Percentiles rank a stretch among this genome's conserved stretches.
These are phyloP conservation scores for Fomitopsis serialis DNA, from an alignment of 768 basidiomycete species.

Conservation along the genomic window DNA sequence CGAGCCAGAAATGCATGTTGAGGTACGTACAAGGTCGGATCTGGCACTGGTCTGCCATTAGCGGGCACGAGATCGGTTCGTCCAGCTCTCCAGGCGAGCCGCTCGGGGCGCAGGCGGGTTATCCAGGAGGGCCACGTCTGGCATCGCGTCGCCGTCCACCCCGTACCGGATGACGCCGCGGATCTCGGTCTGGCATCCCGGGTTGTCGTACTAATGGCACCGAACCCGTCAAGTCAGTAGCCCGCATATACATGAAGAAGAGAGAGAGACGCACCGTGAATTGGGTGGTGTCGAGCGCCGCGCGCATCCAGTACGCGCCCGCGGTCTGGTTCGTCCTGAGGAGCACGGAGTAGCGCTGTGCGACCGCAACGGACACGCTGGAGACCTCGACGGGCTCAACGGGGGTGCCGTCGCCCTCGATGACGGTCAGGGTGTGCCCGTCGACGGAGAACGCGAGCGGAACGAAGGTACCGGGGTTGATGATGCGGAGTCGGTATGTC, in stretches of 20 bases:
- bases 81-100: conserved; percentile 8
- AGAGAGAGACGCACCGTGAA: conserved; percentile 17
- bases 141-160: conserved; percentile 7
- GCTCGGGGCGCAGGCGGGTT: conserved; percentile 9
- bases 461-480: conserved; percentile 44
- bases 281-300: conserved; percentile 30
- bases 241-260: background rate
- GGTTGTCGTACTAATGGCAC: conserved; percentile 13
- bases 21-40: conserved; percentile 11
- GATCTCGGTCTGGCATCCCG: conserved; percentile 15
- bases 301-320: conserved; percentile 34
- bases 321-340: conserved; percentile 34
- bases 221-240: background rate
- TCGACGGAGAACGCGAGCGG: conserved; percentile 42
- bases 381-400: conserved; percentile 34
- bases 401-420: conserved; percentile 44
- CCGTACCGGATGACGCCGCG: conserved; percentile 17
- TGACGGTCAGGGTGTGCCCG: conserved; percentile 37
- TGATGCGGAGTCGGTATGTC: conserved; percentile 41
- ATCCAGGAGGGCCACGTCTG: conserved; percentile 12
- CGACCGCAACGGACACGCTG: conserved; percentile 36
- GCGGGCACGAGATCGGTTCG: conserved; percentile 10
- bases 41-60: conserved; percentile 8
- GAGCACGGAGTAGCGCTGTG: conserved; percentile 48
- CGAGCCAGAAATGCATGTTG: background rate